Percentiles rank a stretch among this genome's conserved stretches.
Conservation (phyloP, 805 yeast species). For the Yamadazyma akitaensis region DNA sequence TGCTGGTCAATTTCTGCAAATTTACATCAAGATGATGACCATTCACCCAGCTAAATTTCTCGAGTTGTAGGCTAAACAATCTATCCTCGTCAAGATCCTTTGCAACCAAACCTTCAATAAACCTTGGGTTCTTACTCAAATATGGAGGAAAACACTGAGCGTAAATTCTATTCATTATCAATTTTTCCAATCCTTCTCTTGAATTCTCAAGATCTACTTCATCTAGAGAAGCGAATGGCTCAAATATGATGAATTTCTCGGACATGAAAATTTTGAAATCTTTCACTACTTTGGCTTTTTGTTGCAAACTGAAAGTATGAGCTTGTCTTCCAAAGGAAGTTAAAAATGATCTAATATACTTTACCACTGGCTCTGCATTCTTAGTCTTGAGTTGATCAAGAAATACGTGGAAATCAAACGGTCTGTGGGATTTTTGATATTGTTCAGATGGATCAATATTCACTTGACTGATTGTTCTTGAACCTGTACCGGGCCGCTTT, state of each 20-base stretch:
- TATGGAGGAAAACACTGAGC: constrained; percentile 77
- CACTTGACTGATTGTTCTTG: constrained; percentile 13
- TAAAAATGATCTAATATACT: constrained; percentile 81
- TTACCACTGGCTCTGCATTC: constrained; percentile 83
- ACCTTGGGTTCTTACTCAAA: constrained; percentile 30
- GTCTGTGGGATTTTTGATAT: constrained; percentile 40
- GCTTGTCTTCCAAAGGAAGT: constrained; percentile 65
- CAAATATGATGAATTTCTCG: constrained; percentile 55
- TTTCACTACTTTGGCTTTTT: constrained; percentile 69
- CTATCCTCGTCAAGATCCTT: constrained; percentile 64
- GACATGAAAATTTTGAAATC: constrained; percentile 77
- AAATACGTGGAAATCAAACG: constrained; percentile 83
- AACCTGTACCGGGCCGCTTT: constrained; percentile 1
- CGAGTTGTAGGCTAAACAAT: constrained; percentile 47
- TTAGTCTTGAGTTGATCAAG: constrained; percentile 65
- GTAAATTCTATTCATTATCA: constrained; percentile 85
- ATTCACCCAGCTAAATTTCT: constrained; percentile 67
- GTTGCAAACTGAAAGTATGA: constrained; percentile 61
- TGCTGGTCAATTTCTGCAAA: constrained; percentile 38
- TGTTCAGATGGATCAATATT: constrained; percentile 31
- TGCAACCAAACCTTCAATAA: constrained; percentile 41
- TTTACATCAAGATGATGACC: constrained; percentile 77
- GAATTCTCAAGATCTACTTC: constrained; percentile 64
- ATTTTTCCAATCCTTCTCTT: constrained; percentile 87
- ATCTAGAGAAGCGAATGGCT: constrained; percentile 69